Evolutionary conservation across 208 protist species (phyloP).

Genomic region (Trypanosomatidae sp.): DNA sequence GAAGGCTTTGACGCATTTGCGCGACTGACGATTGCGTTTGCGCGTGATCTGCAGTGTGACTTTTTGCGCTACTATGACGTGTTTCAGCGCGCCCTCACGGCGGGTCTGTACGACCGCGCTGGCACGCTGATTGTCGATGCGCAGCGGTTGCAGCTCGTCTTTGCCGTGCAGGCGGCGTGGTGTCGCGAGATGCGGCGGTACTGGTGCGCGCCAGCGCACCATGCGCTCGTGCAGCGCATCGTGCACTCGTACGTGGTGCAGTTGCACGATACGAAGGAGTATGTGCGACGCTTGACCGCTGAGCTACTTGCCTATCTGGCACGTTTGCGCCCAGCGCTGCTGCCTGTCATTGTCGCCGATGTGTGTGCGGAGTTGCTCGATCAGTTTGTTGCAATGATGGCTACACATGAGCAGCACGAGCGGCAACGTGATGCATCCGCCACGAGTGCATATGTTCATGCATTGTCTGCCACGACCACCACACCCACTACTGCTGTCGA

Average conservation of each 20-base stretch:
- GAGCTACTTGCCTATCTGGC: slow-evolving; percentile 69
- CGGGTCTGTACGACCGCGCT: slow-evolving; percentile 54
- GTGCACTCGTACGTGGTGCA: slow-evolving; percentile 52
- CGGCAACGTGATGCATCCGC: too few relatives aligned
- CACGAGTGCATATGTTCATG: too few relatives aligned
- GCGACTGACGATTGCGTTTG: slow-evolving; percentile 70
- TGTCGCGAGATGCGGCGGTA: slow-evolving; percentile 61
- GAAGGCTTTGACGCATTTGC: slow-evolving; percentile 80
- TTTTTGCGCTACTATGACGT: slow-evolving; percentile 74
- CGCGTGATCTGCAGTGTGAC: slow-evolving; percentile 49
- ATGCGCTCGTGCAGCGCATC: slow-evolving; percentile 17
- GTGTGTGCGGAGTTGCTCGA: slow-evolving; percentile 24
- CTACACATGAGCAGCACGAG: too few relatives aligned
- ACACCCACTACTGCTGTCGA: too few relatives aligned
- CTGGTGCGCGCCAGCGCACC: slow-evolving; percentile 20
- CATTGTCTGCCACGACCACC: too few relatives aligned
- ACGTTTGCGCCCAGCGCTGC: slow-evolving; percentile 26
- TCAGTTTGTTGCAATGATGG: too few relatives aligned
- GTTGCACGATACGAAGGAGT: slow-evolving; percentile 68
- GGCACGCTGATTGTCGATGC: slow-evolving; percentile 55
- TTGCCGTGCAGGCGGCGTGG: slow-evolving; percentile 70
- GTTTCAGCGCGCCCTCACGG: slow-evolving; percentile 71
- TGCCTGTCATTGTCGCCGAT: slow-evolving; percentile 45
- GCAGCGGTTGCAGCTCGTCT: slow-evolving; percentile 66
- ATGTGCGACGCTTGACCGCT: slow-evolving; percentile 69